phyloP scores from a whole-genome alignment of 768 basidiomycete genomes.

The Lentinula detonsa region DNA sequence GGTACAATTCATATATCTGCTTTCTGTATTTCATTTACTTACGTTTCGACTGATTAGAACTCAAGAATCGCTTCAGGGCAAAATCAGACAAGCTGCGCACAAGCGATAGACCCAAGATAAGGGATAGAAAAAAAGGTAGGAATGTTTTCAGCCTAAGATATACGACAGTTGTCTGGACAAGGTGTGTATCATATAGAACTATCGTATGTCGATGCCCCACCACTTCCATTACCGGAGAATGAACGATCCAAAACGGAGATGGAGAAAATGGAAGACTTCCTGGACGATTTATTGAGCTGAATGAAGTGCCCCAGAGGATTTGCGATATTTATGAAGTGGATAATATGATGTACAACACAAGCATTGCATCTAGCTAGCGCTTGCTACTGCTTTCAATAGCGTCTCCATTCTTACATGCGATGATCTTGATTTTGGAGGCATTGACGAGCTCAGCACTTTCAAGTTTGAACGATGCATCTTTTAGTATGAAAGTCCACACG shows the following conservation, averaged over 20 bases:
- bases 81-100: conserved; percentile 42
- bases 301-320: background rate
- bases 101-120: conserved; percentile 23
- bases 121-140: conserved; percentile 33
- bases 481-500: conserved; percentile 98
- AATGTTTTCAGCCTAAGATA: background rate
- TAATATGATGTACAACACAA: no score
- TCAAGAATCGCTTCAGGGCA: conserved; percentile 53
- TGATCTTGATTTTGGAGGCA: conserved; percentile 87
- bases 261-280: conserved; percentile 13
- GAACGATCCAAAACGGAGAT: conserved; percentile 5
- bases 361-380: no score
- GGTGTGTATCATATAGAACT: background rate
- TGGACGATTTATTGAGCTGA: conserved; percentile 9
- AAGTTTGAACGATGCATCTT: conserved; percentile 93
- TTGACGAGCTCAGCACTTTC: conserved; percentile 77
- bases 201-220: conserved; percentile 15
- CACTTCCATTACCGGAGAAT: conserved; percentile 12
- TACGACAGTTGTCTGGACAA: background rate
- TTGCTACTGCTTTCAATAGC: conserved; percentile 46
- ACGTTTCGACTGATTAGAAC: conserved; percentile 28
- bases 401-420: conserved; percentile 96
- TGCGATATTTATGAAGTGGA: no score
- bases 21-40: background rate
- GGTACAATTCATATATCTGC: conserved; percentile 34